phyloP scores from a whole-genome alignment of 495 filamentous ascomycete genomes.

The Neurospora sp. region DNA sequence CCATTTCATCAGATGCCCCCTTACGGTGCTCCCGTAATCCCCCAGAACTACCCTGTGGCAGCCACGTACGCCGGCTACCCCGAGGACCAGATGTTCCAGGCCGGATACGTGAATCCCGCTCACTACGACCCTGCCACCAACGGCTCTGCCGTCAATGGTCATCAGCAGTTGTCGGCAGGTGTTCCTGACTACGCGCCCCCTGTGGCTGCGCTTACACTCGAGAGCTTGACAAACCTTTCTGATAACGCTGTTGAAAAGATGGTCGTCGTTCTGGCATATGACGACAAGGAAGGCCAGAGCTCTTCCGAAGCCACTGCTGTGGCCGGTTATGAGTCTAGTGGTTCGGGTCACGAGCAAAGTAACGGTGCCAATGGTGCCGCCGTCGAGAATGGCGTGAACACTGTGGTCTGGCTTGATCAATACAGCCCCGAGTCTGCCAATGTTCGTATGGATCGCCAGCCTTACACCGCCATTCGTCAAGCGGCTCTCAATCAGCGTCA shows the following conservation, averaged over 20 bases:
- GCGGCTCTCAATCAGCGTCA: conserved; percentile 50
- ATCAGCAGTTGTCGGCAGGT: conserved; percentile 53
- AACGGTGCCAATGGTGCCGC: conserved; percentile 7
- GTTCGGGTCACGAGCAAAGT: background rate
- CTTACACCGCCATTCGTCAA: conserved; percentile 44
- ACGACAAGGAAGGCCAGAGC: conserved; percentile 7
- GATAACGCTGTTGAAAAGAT: conserved; percentile 45
- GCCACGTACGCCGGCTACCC: conserved; percentile 9
- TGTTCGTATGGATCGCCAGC: conserved; percentile 38
- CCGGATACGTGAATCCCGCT: conserved; percentile 25
- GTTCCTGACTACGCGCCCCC: conserved; percentile 70
- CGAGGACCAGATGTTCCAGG: conserved; percentile 16
- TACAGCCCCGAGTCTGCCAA: conserved; percentile 1
- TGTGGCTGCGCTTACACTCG: conserved; percentile 31
- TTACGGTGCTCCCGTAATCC: conserved; percentile 4
- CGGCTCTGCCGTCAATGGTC: conserved; percentile 32
- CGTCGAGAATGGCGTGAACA: background rate
- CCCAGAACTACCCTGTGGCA: conserved; percentile 4
- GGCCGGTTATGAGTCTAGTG: conserved; percentile 9
- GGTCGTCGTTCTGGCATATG: conserved; percentile 12
- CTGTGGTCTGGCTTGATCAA: conserved; percentile 10
- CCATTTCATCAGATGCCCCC: conserved; percentile 4
- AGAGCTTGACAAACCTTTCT: conserved; percentile 36
- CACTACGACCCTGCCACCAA: conserved; percentile 25
- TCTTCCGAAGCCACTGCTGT: conserved; percentile 6